phyloP scores from a whole-genome alignment of 352 stramenopile species.

The Pythium utonaiense region DNA sequence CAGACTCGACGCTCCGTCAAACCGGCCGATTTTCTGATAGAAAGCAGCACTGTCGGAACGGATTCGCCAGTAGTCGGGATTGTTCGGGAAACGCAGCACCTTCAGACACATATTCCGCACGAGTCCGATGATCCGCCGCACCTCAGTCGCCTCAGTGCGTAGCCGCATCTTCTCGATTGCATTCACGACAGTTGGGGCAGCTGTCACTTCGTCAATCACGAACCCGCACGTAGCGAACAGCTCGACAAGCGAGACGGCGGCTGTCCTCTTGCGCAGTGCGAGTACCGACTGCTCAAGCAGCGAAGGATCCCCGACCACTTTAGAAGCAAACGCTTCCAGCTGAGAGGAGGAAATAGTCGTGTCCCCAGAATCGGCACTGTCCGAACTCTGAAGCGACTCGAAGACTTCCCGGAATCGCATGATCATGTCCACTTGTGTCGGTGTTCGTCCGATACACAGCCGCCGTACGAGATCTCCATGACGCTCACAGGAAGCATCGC shows the following conservation, averaged over 20 bases:
- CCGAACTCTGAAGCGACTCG: constrained; percentile 25
- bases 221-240: constrained; percentile 58
- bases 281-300: constrained; percentile 39
- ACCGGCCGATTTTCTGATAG: constrained; percentile 56
- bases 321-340: constrained; percentile 39
- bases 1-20: constrained; percentile 52
- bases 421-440: constrained; percentile 53
- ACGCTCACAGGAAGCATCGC: constrained; percentile 38
- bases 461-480: constrained; percentile 59
- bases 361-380: background rate
- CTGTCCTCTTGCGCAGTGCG: constrained; percentile 41
- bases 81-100: constrained; percentile 66
- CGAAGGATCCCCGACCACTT: constrained; percentile 37
- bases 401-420: constrained; percentile 63
- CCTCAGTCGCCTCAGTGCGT: constrained; percentile 41
- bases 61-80: constrained; percentile 68
- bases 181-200: constrained; percentile 48
- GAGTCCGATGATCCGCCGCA: constrained; percentile 48
- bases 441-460: constrained; percentile 53
- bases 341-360: constrained; percentile 37
- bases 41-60: constrained; percentile 52
- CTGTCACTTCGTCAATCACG: constrained; percentile 61
- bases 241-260: constrained; percentile 51
- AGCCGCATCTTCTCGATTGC: constrained; percentile 54
- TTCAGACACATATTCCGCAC: constrained; percentile 60